Conservation (phyloP, 768 basidiomycete species). For the Suillus alpinus region DNA sequence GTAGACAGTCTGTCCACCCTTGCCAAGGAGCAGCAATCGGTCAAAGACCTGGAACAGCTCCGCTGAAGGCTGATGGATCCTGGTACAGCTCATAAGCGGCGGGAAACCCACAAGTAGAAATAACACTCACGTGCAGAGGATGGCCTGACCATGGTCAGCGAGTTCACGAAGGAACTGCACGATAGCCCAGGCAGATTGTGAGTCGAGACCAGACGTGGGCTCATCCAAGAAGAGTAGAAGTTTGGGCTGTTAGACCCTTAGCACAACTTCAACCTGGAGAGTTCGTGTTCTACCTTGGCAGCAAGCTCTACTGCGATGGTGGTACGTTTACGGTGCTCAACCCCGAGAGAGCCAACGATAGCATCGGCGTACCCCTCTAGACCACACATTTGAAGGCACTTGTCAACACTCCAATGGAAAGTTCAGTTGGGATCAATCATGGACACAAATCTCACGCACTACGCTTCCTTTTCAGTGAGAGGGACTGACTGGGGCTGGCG, state of each 20-base stretch:
- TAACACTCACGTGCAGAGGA: slow-evolving; percentile 40
- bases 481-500: slow-evolving; percentile 67
- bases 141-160: slow-evolving; percentile 46
- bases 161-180: slow-evolving; percentile 44
- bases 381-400: slow-evolving; percentile 56
- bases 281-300: slow-evolving; percentile 37
- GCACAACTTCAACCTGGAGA: background rate
- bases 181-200: slow-evolving; percentile 46
- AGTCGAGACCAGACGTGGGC: slow-evolving; percentile 49
- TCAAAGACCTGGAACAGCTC: slow-evolving; percentile 49
- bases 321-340: slow-evolving; percentile 48
- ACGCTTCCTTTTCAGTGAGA: slow-evolving; percentile 67
- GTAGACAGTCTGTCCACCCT: slow-evolving; percentile 59
- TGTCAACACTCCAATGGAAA: slow-evolving; percentile 39
- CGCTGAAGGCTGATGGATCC: slow-evolving; percentile 61
- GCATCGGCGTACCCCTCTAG: slow-evolving; percentile 57
- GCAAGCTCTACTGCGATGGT: slow-evolving; percentile 57
- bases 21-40: slow-evolving; percentile 41
- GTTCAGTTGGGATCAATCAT: background rate
- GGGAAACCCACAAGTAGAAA: background rate
- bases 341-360: slow-evolving; percentile 47
- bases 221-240: slow-evolving; percentile 52
- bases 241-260: slow-evolving; percentile 24
- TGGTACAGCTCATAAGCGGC: background rate
- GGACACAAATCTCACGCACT: slow-evolving; percentile 40